These are phyloP conservation scores for Zarea fungicola DNA, from an alignment of 2,329 filamentous ascomycete species.

Conservation along the genomic window DNA sequence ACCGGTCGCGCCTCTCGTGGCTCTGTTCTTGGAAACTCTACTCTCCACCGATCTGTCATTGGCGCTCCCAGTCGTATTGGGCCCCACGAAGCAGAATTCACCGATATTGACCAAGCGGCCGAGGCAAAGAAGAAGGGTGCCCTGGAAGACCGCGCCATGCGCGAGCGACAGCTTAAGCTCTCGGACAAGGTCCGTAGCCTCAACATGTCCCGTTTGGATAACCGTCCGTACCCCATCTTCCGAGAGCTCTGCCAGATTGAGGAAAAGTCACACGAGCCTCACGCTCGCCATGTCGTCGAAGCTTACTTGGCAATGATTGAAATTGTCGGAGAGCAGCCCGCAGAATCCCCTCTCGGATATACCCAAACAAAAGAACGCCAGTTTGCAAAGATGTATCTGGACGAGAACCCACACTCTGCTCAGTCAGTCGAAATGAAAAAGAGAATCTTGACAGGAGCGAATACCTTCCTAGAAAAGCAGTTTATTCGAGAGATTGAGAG, in stretches of 20 bases:
- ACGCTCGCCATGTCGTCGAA: conserved; percentile 70
- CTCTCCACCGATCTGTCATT: conserved; percentile 78
- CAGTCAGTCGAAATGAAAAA: conserved; percentile 65
- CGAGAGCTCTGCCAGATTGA: conserved; percentile 73
- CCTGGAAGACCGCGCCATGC: conserved; percentile 67
- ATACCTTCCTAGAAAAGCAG: conserved; percentile 71
- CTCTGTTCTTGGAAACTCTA: conserved; percentile 52
- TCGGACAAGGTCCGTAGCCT: conserved; percentile 73
- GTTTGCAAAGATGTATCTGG: conserved; percentile 71
- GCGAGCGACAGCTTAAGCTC: conserved; percentile 80
- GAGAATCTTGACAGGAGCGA: conserved; percentile 74
- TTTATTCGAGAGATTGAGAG: conserved; percentile 75
- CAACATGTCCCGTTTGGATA: conserved; percentile 65
- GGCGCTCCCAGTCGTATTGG: conserved; percentile 69
- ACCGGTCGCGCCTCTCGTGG: conserved; percentile 47
- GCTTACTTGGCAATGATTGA: conserved; percentile 77
- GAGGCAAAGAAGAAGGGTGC: conserved; percentile 41
- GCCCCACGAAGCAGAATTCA: conserved; percentile 59
- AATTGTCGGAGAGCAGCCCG: conserved; percentile 68
- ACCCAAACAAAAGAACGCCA: conserved; percentile 68
- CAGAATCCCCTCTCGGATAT: conserved; percentile 54
- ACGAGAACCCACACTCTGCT: conserved; percentile 62
- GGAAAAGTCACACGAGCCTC: conserved; percentile 61
- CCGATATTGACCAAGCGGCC: conserved; percentile 59
- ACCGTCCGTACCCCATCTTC: conserved; percentile 66